These are phyloP conservation scores for Jatropha podagrica DNA, from an alignment of 441 rosid species.

Conservation along the genomic window DNA sequence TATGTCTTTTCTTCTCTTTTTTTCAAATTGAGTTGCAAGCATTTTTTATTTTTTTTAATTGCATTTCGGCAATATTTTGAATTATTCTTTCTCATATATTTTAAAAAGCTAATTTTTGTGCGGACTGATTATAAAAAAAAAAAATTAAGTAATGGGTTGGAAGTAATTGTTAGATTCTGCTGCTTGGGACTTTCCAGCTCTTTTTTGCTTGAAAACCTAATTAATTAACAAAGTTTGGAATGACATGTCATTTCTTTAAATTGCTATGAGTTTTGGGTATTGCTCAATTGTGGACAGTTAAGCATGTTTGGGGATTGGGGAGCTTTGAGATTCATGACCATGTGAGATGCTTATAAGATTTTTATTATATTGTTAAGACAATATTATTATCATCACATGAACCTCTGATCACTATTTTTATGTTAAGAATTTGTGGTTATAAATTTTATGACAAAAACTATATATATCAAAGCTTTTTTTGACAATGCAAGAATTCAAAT, in stretches of 20 bases:
- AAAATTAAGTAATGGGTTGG: neutral
- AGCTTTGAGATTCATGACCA: constrained; percentile 3
- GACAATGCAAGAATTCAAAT: neutral
- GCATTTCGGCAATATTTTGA: too few relatives aligned
- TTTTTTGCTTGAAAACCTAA: neutral
- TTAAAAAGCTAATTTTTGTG: too few relatives aligned
- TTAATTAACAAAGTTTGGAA: neutral
- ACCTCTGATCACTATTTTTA: neutral
- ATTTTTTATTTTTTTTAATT: too few relatives aligned
- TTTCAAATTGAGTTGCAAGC: too few relatives aligned
- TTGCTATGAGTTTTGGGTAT: neutral
- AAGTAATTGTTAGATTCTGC: neutral
- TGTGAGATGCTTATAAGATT: constrained; percentile 6
- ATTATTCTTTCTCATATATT: too few relatives aligned
- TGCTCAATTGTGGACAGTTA: neutral
- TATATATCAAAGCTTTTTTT: neutral
- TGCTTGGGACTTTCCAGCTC: neutral
- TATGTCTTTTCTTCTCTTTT: too few relatives aligned
- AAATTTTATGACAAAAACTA: neutral
- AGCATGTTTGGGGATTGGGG: constrained; percentile 7
- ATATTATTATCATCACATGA: neutral
- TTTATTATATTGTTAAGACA: neutral
- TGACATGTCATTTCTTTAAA: neutral
- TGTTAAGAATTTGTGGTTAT: too few relatives aligned
- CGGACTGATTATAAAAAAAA: neutral